phyloP scores from a whole-genome alignment of 1,284 basidiomycete species.

The Ceratobasidium sp. region DNA sequence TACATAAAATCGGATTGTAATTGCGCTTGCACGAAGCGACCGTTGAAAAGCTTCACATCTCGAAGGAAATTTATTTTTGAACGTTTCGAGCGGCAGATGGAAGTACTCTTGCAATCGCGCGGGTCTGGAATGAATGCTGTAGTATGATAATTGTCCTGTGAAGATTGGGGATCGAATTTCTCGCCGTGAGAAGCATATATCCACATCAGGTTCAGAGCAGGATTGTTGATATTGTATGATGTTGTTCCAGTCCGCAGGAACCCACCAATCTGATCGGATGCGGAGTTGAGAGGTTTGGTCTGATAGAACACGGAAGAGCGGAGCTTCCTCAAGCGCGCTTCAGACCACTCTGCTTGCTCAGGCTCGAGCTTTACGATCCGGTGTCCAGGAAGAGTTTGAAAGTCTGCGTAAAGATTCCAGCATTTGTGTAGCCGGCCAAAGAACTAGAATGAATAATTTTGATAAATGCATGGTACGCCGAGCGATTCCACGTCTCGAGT shows the following conservation, averaged over 20 bases:
- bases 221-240: slow-evolving; percentile 46
- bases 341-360: slow-evolving; percentile 39
- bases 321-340: not conserved
- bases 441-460: slow-evolving; percentile 54
- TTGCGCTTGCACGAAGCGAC: slow-evolving; percentile 5
- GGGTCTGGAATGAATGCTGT: slow-evolving; percentile 57
- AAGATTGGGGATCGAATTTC: slow-evolving; percentile 56
- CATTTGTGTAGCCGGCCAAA: slow-evolving; percentile 53
- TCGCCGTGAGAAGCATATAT: slow-evolving; percentile 52
- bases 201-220: slow-evolving; percentile 57
- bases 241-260: slow-evolving; percentile 58
- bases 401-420: slow-evolving; percentile 53
- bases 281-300: slow-evolving; percentile 42
- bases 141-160: slow-evolving; percentile 56
- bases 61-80: slow-evolving; percentile 48
- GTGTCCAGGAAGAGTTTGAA: slow-evolving; percentile 40
- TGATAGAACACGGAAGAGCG: slow-evolving; percentile 53
- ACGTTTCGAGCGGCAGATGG: slow-evolving; percentile 46
- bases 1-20: slow-evolving; percentile 20
- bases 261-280: slow-evolving; percentile 45
- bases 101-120: slow-evolving; percentile 42
- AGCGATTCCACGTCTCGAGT: slow-evolving; percentile 55
- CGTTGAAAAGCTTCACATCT: slow-evolving; percentile 51
- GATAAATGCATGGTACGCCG: slow-evolving; percentile 53
- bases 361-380: slow-evolving; percentile 5